These are phyloP conservation scores for Neurospora sp. DNA, from an alignment of 495 filamentous ascomycete genomes.

Conservation along the genomic window DNA sequence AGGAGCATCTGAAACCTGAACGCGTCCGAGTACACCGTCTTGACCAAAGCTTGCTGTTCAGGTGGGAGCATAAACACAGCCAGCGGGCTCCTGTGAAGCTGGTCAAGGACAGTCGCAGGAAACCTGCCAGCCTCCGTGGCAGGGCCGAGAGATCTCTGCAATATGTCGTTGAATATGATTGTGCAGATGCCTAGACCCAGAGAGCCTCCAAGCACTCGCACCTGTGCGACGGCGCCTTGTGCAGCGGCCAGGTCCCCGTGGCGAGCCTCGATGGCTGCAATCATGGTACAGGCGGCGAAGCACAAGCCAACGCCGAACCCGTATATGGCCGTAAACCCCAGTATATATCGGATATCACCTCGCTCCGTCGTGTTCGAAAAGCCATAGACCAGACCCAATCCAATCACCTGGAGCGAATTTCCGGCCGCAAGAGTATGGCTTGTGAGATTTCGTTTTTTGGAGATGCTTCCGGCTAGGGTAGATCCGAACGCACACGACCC, in stretches of 20 bases:
- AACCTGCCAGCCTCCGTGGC: slow-evolving; percentile 7
- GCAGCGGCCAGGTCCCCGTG: slow-evolving; percentile 41
- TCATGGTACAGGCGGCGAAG: slow-evolving; percentile 40
- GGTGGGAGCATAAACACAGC: slow-evolving; percentile 1
- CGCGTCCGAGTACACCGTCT: slow-evolving; percentile 10
- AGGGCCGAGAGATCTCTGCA: slow-evolving; percentile 5
- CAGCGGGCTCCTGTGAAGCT: slow-evolving; percentile 13
- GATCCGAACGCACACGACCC: slow-evolving; percentile 42
- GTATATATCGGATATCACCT: slow-evolving; percentile 23
- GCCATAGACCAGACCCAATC: slow-evolving; percentile 36
- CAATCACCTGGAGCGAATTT: slow-evolving; percentile 41
- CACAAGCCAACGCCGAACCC: slow-evolving; percentile 45
- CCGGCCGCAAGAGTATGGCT: slow-evolving; percentile 40
- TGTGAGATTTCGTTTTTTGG: slow-evolving; percentile 36
- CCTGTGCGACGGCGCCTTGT: slow-evolving; percentile 45
- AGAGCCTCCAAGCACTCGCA: slow-evolving; percentile 47
- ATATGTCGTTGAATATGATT: slow-evolving; percentile 28
- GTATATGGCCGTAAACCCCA: slow-evolving; percentile 45
- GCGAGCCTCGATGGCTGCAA: slow-evolving; percentile 38
- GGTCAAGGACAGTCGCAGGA: slow-evolving; percentile 3
- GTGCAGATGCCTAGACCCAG: slow-evolving; percentile 42
- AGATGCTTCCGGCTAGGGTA: slow-evolving; percentile 36
- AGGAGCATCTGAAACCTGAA: slow-evolving; percentile 18
- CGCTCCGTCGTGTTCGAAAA: slow-evolving; percentile 22
- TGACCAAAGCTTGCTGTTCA: slow-evolving; percentile 1